Percentiles rank a stretch among this genome's conserved stretches.
These are phyloP conservation scores for Gnomoniopsis smithogilvyi DNA, from an alignment of 2,329 filamentous ascomycete species.

Conservation along the genomic window DNA sequence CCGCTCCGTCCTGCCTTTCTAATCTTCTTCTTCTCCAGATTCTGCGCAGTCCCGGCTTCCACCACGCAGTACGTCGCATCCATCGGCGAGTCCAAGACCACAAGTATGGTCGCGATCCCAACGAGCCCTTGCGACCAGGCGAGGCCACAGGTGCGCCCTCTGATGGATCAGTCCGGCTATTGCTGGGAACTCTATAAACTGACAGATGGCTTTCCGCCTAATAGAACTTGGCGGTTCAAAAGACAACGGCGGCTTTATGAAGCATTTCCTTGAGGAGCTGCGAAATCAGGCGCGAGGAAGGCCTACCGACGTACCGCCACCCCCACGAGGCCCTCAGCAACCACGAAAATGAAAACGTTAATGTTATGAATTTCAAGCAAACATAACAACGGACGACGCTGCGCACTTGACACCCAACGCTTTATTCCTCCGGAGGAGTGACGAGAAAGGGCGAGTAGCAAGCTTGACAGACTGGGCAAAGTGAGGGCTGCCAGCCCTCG, in stretches of 20 bases:
- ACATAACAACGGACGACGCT: no score
- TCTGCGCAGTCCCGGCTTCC: slow-evolving; percentile 48
- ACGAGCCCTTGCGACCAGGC: slow-evolving; percentile 48
- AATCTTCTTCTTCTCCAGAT: slow-evolving; percentile 32
- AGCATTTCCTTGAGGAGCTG: slow-evolving; percentile 49
- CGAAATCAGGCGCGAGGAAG: slow-evolving; percentile 47
- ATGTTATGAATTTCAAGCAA: no score
- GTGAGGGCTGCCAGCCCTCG: no score
- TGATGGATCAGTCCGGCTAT: neutral
- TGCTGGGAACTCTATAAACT: neutral
- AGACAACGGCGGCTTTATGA: slow-evolving; percentile 37
- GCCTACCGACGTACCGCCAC: slow-evolving; percentile 34
- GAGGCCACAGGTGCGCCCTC: slow-evolving; percentile 45
- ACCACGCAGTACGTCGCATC: slow-evolving; percentile 49
- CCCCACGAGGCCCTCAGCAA: neutral
- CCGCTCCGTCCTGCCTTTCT: neutral
- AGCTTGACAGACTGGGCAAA: no score
- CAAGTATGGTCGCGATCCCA: slow-evolving; percentile 46
- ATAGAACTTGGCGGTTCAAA: slow-evolving; percentile 18
- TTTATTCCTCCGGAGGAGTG: no score
- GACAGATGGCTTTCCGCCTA: neutral
- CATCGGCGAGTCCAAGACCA: slow-evolving; percentile 48
- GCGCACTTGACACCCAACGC: no score
- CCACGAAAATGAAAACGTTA: slow-evolving; percentile 7
- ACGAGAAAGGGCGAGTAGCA: no score